phyloP scores from a whole-genome alignment of 345 rosid species.

The Atalantia buxifolia region DNA sequence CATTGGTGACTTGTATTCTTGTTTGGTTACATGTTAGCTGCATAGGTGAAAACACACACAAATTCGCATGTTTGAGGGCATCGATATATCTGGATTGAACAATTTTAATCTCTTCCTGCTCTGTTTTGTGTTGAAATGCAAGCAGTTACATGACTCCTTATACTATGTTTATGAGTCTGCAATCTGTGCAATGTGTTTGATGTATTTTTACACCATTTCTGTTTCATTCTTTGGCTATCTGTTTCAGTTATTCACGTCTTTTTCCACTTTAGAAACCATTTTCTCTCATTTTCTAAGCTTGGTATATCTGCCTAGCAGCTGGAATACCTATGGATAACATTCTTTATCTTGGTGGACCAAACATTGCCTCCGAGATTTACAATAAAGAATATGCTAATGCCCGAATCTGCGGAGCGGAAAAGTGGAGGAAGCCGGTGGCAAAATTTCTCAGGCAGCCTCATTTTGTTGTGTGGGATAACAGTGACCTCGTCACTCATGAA shows the following conservation, averaged over 20 bases:
- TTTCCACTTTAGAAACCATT: not conserved
- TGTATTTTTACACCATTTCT: not conserved
- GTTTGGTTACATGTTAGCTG: not conserved
- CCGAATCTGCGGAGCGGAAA: conserved; percentile 69
- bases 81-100: not conserved
- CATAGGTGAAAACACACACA: not conserved
- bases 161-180: not conserved
- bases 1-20: not conserved
- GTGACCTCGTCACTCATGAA: conserved; percentile 82
- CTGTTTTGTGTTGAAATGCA: not conserved
- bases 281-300: conserved; percentile 6
- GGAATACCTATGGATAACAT: conserved; percentile 62
- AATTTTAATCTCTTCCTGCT: not conserved
- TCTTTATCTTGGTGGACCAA: conserved; percentile 82
- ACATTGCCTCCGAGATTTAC: conserved; percentile 78
- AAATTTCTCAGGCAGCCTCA: conserved; percentile 74
- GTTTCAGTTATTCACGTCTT: not conserved
- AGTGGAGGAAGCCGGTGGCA: conserved; percentile 75
- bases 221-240: not conserved
- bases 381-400: conserved; percentile 83
- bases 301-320: conserved; percentile 36
- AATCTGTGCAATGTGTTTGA: not conserved
- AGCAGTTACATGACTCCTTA: not conserved
- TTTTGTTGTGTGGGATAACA: conserved; percentile 79
- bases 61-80: not conserved